Evolutionary conservation across 495 filamentous ascomycete species (phyloP).

Genomic region (Podospora tetraspora): DNA sequence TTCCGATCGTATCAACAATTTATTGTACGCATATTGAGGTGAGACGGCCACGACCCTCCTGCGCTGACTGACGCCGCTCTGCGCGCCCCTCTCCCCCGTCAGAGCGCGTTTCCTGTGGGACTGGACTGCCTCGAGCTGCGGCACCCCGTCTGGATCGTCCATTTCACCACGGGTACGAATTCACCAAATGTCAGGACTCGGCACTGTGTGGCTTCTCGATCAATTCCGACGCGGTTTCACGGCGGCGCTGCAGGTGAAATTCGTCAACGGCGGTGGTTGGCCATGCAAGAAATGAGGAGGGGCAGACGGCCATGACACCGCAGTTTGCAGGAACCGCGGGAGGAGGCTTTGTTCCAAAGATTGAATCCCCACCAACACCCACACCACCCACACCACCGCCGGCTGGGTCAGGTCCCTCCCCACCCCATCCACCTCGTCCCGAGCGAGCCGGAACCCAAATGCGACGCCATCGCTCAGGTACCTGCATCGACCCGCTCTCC

Average conservation of each 20-base stretch:
- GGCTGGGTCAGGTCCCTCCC: neutral
- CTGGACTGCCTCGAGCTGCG: neutral
- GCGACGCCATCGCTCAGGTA: constrained; percentile 7
- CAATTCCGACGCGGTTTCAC: neutral
- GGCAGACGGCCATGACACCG: constrained; percentile 1
- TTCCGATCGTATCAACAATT: constrained; percentile 6
- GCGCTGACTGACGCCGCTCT: neutral
- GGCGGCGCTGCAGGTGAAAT: neutral
- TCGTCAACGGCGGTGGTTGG: constrained; percentile 4
- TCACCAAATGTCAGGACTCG: neutral
- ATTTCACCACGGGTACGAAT: neutral
- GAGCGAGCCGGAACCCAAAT: constrained; percentile 10
- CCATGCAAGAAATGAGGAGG: neutral
- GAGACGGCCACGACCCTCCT: neutral
- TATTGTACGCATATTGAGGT: constrained; percentile 1
- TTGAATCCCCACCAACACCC: constrained; percentile 3
- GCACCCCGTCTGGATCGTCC: neutral
- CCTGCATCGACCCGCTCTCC: constrained; percentile 9
- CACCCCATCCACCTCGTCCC: neutral
- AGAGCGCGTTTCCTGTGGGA: constrained; percentile 2
- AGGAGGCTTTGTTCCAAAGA: constrained; percentile 3
- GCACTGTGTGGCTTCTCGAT: neutral
- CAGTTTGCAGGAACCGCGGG: constrained; percentile 6
- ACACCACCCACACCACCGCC: neutral
- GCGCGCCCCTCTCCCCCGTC: neutral